phyloP scores from a whole-genome alignment of 306 rosid species.

The Alnus rubra region DNA sequence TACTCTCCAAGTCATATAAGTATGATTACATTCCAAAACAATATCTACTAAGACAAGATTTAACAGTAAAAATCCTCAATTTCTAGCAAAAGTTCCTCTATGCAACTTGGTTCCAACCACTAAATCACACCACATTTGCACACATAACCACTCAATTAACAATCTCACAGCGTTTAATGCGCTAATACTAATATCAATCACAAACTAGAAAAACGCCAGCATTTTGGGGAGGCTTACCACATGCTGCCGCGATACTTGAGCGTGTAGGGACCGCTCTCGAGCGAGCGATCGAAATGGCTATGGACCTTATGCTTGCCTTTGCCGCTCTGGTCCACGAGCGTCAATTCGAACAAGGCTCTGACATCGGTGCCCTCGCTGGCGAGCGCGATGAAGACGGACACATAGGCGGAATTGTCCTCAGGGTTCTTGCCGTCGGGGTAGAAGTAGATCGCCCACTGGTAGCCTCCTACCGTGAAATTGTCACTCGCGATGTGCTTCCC shows the following conservation, averaged over 20 bases:
- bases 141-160: too few relatives aligned
- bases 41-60: too few relatives aligned
- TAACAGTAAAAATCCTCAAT: too few relatives aligned
- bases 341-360: constrained; percentile 77
- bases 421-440: constrained; percentile 88
- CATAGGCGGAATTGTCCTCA: constrained; percentile 79
- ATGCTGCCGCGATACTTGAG: constrained; percentile 86
- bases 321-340: constrained; percentile 83
- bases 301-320: constrained; percentile 74
- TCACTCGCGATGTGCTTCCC: constrained; percentile 91
- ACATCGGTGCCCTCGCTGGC: constrained; percentile 89
- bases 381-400: constrained; percentile 76
- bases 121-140: too few relatives aligned
- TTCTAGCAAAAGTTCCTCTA: too few relatives aligned
- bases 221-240: constrained; percentile 56
- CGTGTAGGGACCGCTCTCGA: constrained; percentile 83
- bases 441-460: constrained; percentile 85
- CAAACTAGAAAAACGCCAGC: not conserved
- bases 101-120: too few relatives aligned
- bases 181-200: not conserved
- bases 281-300: constrained; percentile 78
- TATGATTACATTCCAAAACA: too few relatives aligned
- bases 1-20: too few relatives aligned
- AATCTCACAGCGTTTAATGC: too few relatives aligned
- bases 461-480: constrained; percentile 70